phyloP scores from a whole-genome alignment of 352 stramenopile genomes.

The Globisporangium alternatum region DNA sequence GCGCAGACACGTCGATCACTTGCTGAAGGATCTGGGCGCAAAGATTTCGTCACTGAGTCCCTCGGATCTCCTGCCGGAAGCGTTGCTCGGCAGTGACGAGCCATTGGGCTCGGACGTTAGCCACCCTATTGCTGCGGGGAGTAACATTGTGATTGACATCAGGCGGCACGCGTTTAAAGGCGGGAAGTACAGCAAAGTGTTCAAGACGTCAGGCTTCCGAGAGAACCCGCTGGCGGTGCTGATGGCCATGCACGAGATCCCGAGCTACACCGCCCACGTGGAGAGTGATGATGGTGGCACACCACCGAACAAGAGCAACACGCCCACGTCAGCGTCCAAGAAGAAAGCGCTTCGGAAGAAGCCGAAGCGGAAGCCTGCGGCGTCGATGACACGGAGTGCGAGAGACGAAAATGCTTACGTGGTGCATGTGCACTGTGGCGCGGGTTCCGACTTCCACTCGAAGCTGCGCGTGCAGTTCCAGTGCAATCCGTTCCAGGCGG shows the following conservation, averaged over 20 bases:
- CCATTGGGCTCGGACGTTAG: not conserved
- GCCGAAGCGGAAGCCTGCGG: conserved; percentile 24
- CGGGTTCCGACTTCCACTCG: conserved; percentile 23
- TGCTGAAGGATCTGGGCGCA: conserved; percentile 21
- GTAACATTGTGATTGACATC: conserved; percentile 27
- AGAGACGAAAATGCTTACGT: conserved; percentile 26
- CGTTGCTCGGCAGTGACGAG: conserved; percentile 8
- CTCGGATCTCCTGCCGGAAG: conserved; percentile 36
- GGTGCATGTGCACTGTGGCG: conserved; percentile 27
- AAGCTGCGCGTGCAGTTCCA: conserved; percentile 48
- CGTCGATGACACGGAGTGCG: conserved; percentile 5
- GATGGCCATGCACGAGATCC: conserved; percentile 35
- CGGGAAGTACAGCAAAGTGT: conserved; percentile 31
- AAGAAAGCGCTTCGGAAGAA: conserved; percentile 42
- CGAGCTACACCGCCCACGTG: not conserved
- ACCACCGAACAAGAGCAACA: not conserved
- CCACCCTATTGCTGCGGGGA: not conserved
- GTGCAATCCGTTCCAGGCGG: conserved; percentile 42
- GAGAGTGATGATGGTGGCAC: not conserved
- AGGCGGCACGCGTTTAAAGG: conserved; percentile 26
- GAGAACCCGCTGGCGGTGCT: conserved; percentile 49
- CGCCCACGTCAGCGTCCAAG: not conserved
- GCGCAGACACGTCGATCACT: conserved; percentile 16
- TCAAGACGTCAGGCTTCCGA: conserved; percentile 34
- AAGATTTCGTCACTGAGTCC: conserved; percentile 20